phyloP scores from a whole-genome alignment of 768 basidiomycete species.

The Sistotremastrum niveocremeum region DNA sequence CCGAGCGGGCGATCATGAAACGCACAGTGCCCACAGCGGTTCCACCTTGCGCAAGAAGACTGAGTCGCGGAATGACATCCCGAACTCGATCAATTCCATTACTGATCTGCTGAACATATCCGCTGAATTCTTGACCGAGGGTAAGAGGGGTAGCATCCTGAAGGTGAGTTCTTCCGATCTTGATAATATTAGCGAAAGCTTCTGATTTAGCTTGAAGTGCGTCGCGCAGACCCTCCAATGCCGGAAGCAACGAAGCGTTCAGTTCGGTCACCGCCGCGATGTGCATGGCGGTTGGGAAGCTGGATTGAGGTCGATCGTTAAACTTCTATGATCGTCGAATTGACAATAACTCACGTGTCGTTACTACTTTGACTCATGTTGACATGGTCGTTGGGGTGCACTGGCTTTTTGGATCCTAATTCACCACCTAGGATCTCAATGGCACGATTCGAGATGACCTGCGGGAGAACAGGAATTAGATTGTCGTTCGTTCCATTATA shows the following conservation, averaged over 20 bases:
- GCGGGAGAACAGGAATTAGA: neutral
- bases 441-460: slow-evolving; percentile 97
- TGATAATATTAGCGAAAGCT: slow-evolving; percentile 84
- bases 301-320: slow-evolving; percentile 16
- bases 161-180: slow-evolving; percentile 95
- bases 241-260: slow-evolving; percentile 65
- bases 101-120: slow-evolving; percentile 88
- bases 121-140: slow-evolving; percentile 96
- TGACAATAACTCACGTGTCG: slow-evolving; percentile 59
- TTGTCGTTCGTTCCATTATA: neutral
- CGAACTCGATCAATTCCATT: slow-evolving; percentile 83
- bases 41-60: slow-evolving; percentile 89
- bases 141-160: slow-evolving; percentile 97
- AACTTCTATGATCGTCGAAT: neutral
- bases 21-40: slow-evolving; percentile 96
- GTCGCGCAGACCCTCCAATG: slow-evolving; percentile 69
- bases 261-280: slow-evolving; percentile 91
- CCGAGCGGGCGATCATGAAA: slow-evolving; percentile 2
- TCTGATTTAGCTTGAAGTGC: slow-evolving; percentile 74
- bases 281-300: slow-evolving; percentile 99
- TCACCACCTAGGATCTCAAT: slow-evolving; percentile 94
- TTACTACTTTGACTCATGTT: slow-evolving; percentile 99
- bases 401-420: slow-evolving; percentile 90
- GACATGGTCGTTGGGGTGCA: slow-evolving; percentile 98
- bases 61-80: slow-evolving; percentile 71